Percentiles rank a stretch among this genome's conserved stretches.
Conservation (phyloP, 1,284 basidiomycete genomes). For the Afroboletus lepidellus region DNA sequence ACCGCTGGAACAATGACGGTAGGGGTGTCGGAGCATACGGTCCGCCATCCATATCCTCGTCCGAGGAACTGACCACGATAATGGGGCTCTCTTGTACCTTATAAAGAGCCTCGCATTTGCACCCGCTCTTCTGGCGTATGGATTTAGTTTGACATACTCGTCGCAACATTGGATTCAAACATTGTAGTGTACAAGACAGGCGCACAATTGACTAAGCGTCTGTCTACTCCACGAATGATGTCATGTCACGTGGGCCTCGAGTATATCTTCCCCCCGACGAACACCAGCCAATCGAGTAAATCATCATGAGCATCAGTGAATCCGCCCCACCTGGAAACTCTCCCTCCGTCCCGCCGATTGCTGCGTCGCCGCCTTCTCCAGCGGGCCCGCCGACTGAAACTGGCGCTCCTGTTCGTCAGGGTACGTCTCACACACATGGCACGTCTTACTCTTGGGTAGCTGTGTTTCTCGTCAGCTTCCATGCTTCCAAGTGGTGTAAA, state of each 20-base stretch:
- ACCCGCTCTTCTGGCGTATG: neutral
- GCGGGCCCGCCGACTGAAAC: constrained; percentile 25
- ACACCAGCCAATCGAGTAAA: neutral
- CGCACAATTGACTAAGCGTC: neutral
- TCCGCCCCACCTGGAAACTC: neutral
- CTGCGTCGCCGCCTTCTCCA: constrained; percentile 25
- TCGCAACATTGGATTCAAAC: neutral
- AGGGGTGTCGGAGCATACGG: constrained; percentile 33
- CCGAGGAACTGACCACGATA: constrained; percentile 26
- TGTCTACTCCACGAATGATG: constrained; percentile 10
- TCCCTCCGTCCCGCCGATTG: neutral
- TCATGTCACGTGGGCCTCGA: constrained; percentile 28
- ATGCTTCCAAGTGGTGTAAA: constrained; percentile 35
- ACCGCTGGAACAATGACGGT: constrained; percentile 51
- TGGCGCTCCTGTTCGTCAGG: constrained; percentile 36
- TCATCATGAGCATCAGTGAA: constrained; percentile 5
- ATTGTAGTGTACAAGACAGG: constrained; percentile 1
- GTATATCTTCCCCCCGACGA: constrained; percentile 4
- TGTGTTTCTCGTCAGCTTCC: constrained; percentile 30
- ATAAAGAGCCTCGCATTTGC: neutral
- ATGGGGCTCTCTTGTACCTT: constrained; percentile 10
- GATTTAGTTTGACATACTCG: neutral
- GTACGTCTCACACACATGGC: constrained; percentile 24
- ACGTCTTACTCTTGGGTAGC: neutral
- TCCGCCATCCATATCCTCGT: constrained; percentile 31